Conservation (phyloP, 2,329 filamentous ascomycete species). For the Microdochium bolleyi region DNA sequence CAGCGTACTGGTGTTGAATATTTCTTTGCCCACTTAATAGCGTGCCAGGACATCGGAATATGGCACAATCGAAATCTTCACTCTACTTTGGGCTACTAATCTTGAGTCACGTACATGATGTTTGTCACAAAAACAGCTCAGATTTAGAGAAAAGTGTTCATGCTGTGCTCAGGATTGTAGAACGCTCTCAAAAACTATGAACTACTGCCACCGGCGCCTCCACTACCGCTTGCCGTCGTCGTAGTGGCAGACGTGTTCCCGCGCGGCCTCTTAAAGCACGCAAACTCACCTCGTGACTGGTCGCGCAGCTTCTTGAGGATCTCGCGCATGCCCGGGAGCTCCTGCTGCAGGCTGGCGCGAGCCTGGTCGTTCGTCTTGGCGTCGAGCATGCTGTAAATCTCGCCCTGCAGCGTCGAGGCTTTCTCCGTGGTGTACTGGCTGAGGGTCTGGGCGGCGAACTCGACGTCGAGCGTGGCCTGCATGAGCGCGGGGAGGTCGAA, state of each 20-base stretch:
- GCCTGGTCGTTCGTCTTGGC: slow-evolving; percentile 83
- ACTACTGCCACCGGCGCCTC: not conserved
- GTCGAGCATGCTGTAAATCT: slow-evolving; percentile 90
- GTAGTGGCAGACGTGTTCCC: slow-evolving; percentile 6
- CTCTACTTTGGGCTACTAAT: no score
- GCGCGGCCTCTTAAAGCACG: slow-evolving; percentile 58
- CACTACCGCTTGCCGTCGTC: slow-evolving; percentile 2
- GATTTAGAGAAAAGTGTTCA: no score
- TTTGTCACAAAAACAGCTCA: no score
- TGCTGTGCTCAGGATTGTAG: no score
- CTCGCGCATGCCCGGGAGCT: slow-evolving; percentile 82
- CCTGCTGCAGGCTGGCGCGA: slow-evolving; percentile 69
- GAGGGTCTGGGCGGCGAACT: slow-evolving; percentile 92
- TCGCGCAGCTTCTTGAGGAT: slow-evolving; percentile 80
- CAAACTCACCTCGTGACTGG: slow-evolving; percentile 76
- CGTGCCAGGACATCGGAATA: no score
- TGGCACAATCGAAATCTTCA: no score
- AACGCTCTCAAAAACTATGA: no score
- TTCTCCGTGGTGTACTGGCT: slow-evolving; percentile 81
- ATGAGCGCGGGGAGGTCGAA: slow-evolving; percentile 80
- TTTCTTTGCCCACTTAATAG: no score
- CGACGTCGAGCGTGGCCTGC: slow-evolving; percentile 95
- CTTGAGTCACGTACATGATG: no score
- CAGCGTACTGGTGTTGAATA: no score
- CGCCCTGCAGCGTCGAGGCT: slow-evolving; percentile 72